Percentiles rank a stretch among this genome's conserved stretches.
Conservation (phyloP, 1,284 basidiomycete species). For the Fomitopsis schrenkii region DNA sequence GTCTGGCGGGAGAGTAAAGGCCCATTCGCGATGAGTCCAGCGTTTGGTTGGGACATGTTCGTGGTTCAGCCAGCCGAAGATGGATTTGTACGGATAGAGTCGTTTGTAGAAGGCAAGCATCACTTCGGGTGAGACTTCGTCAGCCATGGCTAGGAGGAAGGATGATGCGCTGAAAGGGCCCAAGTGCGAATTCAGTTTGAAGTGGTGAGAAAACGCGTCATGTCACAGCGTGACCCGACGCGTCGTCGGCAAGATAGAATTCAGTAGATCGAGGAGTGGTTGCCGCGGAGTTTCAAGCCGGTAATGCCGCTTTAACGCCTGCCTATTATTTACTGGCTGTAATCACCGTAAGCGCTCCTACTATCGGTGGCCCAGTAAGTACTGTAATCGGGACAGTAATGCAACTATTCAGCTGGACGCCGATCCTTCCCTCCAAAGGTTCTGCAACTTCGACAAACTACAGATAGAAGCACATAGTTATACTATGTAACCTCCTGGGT, state of each 20-base stretch:
- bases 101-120: slow-evolving; percentile 92
- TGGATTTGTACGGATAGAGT: slow-evolving; percentile 91
- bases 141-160: background rate
- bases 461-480: too few relatives aligned
- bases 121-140: slow-evolving; percentile 23
- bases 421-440: too few relatives aligned
- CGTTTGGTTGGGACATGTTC: slow-evolving; percentile 71
- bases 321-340: too few relatives aligned
- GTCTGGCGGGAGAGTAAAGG: slow-evolving; percentile 92
- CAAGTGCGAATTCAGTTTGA: background rate
- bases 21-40: slow-evolving; percentile 93
- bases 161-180: too few relatives aligned
- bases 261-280: background rate
- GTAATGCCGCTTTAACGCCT: too few relatives aligned
- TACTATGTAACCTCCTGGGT: too few relatives aligned
- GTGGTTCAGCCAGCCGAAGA: slow-evolving; percentile 96
- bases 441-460: too few relatives aligned
- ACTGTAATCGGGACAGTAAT: too few relatives aligned
- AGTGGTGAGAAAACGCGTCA: background rate
- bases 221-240: background rate
- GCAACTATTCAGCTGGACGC: too few relatives aligned
- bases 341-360: too few relatives aligned
- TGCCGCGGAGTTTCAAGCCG: too few relatives aligned
- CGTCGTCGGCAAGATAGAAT: background rate
- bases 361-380: too few relatives aligned